These are phyloP conservation scores for Botryotinia narcissicola DNA, from an alignment of 2,329 filamentous ascomycete species.

Conservation along the genomic window DNA sequence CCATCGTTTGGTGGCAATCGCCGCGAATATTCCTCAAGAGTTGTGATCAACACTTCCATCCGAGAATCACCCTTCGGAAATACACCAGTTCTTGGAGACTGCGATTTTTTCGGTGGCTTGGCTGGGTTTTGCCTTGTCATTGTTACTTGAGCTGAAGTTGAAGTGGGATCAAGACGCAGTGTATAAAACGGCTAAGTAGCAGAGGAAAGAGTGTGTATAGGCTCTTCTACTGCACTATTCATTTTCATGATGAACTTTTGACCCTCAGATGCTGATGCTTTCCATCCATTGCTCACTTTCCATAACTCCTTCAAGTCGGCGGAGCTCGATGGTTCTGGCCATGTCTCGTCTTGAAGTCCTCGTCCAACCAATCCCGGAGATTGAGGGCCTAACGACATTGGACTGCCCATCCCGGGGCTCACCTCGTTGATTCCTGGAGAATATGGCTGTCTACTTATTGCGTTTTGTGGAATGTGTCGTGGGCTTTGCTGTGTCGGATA, in stretches of 20 bases:
- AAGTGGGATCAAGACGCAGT: conserved; percentile 62
- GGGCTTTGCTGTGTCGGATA: conserved; percentile 65
- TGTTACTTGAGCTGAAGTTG: conserved; percentile 59
- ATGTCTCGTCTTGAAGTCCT: conserved; percentile 33
- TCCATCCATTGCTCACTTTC: conserved; percentile 69
- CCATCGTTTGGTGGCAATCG: conserved; percentile 57
- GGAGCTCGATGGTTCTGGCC: conserved; percentile 41
- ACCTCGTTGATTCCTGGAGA: conserved; percentile 39
- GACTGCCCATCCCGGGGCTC: conserved; percentile 35
- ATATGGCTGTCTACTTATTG: conserved; percentile 66
- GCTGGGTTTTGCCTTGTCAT: conserved; percentile 59
- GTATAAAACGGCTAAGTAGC: conserved; percentile 64
- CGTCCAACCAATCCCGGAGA: conserved; percentile 34
- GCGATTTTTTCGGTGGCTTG: conserved; percentile 43
- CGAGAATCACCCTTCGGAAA: conserved; percentile 30
- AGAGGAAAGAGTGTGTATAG: conserved; percentile 65
- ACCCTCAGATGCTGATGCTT: conserved; percentile 58
- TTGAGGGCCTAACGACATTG: conserved; percentile 29
- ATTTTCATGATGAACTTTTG: conserved; percentile 59
- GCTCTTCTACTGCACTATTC: conserved; percentile 56
- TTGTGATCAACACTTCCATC: conserved; percentile 54
- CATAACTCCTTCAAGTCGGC: conserved; percentile 64
- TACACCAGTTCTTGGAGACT: conserved; percentile 27
- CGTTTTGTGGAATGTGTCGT: conserved; percentile 59
- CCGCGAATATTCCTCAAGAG: conserved; percentile 54